These are phyloP conservation scores for Ostreobium quekettii DNA, from an alignment of 139 green algal genomes.

Conservation along the genomic window DNA sequence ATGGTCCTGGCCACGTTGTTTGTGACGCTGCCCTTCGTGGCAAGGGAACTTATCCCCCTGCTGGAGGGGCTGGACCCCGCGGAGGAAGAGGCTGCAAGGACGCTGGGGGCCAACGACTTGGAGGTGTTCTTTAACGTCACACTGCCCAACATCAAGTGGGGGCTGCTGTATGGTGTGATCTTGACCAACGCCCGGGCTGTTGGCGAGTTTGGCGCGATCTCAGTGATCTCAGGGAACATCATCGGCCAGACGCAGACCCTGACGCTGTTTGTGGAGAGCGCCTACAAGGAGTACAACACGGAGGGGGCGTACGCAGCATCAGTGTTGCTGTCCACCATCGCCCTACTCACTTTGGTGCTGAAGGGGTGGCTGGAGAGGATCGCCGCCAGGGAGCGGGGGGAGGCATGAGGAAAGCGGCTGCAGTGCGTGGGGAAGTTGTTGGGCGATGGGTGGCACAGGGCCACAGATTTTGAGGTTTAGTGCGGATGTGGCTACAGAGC, in stretches of 20 bases:
- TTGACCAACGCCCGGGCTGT: conserved; percentile 82
- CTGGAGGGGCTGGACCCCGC: conserved; percentile 69
- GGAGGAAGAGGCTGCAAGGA: conserved; percentile 74
- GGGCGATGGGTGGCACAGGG: too few relatives aligned
- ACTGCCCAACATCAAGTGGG: conserved; percentile 81
- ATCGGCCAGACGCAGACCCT: conserved; percentile 83
- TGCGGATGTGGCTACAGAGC: too few relatives aligned
- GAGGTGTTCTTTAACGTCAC: conserved; percentile 86
- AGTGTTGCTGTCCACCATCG: conserved; percentile 67
- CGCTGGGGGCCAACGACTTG: conserved; percentile 67
- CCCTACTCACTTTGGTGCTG: conserved; percentile 65
- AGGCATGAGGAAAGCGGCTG: too few relatives aligned
- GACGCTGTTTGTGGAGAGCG: conserved; percentile 76
- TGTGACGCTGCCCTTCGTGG: conserved; percentile 83
- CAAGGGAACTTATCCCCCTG: conserved; percentile 76
- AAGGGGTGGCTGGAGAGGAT: conserved; percentile 60
- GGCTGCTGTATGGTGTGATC: conserved; percentile 81
- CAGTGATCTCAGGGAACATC: conserved; percentile 86
- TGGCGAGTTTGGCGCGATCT: conserved; percentile 83
- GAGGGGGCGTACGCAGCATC: conserved; percentile 68
- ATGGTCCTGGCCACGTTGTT: conserved; percentile 84
- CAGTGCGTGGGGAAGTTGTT: too few relatives aligned
- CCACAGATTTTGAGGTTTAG: too few relatives aligned
- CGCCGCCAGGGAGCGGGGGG: conserved; percentile 25
- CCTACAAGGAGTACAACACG: conserved; percentile 82